phyloP scores from a whole-genome alignment of 192 early-diverging fungal species.

The Backusella sp. region DNA sequence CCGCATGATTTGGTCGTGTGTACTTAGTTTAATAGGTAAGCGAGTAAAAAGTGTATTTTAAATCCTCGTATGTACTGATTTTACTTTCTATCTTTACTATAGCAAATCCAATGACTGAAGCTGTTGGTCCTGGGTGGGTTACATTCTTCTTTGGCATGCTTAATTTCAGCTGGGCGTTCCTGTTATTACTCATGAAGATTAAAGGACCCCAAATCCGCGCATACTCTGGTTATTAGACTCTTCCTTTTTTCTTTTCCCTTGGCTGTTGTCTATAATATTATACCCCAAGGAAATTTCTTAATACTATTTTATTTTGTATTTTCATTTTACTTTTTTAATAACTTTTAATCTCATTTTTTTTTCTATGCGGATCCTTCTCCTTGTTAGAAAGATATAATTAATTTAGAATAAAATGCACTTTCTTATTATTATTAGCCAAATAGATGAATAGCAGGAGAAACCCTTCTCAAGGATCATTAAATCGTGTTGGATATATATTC shows the following conservation, averaged over 20 bases:
- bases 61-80: neutral
- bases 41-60: neutral
- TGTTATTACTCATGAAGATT: constrained; percentile 42
- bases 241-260: neutral
- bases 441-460: neutral
- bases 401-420: neutral
- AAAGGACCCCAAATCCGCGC: constrained; percentile 39
- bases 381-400: neutral
- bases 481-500: too few species aligned
- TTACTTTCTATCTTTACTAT: constrained; percentile 22
- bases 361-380: neutral
- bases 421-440: neutral
- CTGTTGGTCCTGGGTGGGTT: constrained; percentile 46
- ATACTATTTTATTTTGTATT: neutral
- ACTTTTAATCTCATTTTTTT: neutral
- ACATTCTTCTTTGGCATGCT: constrained; percentile 41
- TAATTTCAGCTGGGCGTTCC: constrained; percentile 41
- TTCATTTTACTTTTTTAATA: neutral
- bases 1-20: constrained; percentile 35
- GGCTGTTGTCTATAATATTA: neutral
- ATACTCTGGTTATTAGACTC: constrained; percentile 27
- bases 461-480: too few species aligned
- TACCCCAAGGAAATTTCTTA: neutral
- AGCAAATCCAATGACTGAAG: constrained; percentile 45
- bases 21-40: constrained; percentile 43